Conservation (phyloP, 2,329 filamentous ascomycete genomes). For the Teratosphaeria destructans region DNA sequence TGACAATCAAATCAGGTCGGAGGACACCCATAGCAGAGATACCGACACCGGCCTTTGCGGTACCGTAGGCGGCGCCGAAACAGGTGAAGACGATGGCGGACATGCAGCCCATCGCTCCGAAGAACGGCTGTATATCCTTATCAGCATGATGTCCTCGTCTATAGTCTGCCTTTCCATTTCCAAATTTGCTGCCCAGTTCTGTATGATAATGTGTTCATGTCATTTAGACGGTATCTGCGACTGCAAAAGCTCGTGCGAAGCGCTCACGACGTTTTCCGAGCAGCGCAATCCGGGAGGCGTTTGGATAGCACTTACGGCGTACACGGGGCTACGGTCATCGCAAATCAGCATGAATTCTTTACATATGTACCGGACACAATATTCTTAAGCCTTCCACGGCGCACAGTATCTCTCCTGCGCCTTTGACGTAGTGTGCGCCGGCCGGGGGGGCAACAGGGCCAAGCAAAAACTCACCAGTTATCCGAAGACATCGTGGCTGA, state of each 20-base stretch:
- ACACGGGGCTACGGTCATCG: conserved; percentile 65
- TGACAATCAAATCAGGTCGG: conserved; percentile 94
- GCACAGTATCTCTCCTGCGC: background rate
- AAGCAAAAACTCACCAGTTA: conserved; percentile 51
- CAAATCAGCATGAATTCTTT: conserved; percentile 11
- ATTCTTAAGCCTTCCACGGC: background rate
- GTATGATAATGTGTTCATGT: background rate
- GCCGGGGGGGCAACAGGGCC: background rate
- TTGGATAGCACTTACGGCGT: conserved; percentile 71
- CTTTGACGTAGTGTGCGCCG: background rate
- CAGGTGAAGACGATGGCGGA: conserved; percentile 93
- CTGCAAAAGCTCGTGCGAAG: background rate
- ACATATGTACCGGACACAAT: background rate
- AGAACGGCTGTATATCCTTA: conserved; percentile 58
- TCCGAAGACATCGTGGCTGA: conserved; percentile 60
- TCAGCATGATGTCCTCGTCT: background rate
- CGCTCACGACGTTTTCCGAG: background rate
- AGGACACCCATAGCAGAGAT: conserved; percentile 98
- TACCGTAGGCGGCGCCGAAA: conserved; percentile 94
- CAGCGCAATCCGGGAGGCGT: background rate
- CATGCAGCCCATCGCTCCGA: conserved; percentile 94
- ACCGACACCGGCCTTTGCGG: conserved; percentile 97
- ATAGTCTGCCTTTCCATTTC: background rate
- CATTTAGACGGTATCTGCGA: background rate
- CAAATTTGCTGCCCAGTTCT: background rate